phyloP scores from a whole-genome alignment of 345 rosid genomes.

The Conringia planisiliqua region DNA sequence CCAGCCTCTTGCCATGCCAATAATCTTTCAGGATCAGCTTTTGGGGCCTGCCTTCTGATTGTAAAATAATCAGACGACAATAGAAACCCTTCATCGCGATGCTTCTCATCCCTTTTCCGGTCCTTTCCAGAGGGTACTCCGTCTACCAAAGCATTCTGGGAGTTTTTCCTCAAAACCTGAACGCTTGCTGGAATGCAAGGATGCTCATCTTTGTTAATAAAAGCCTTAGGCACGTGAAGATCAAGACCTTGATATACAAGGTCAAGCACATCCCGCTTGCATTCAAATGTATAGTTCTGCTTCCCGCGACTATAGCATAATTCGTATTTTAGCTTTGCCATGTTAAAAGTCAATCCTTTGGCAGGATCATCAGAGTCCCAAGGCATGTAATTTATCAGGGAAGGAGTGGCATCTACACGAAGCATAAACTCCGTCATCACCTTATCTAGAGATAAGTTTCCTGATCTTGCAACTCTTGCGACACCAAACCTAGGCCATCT shows the following conservation, averaged over 20 bases:
- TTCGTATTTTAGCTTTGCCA: conserved; percentile 84
- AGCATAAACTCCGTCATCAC: conserved; percentile 97
- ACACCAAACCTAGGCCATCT: conserved; percentile 96
- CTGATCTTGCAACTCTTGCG: conserved; percentile 77
- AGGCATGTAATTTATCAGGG: conserved; percentile 66
- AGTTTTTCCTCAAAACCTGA: conserved; percentile 55
- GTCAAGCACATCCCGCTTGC: conserved; percentile 90
- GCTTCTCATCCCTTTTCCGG: conserved; percentile 52
- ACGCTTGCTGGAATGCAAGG: conserved; percentile 44
- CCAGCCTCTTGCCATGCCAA: conserved; percentile 99
- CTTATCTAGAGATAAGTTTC: conserved; percentile 87
- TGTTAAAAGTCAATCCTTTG: conserved; percentile 72
- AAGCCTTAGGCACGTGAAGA: conserved; percentile 80
- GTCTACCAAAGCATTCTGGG: conserved; percentile 57
- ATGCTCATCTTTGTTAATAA: conserved; percentile 57
- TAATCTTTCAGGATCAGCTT: conserved; percentile 84
- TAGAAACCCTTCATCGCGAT: conserved; percentile 85
- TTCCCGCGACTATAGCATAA: conserved; percentile 78
- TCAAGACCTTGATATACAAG: conserved; percentile 93
- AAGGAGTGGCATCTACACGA: conserved; percentile 79
- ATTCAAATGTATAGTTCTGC: conserved; percentile 85
- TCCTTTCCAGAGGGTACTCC: conserved; percentile 64
- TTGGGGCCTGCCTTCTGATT: conserved; percentile 89
- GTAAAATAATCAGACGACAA: conserved; percentile 93
- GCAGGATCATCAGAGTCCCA: conserved; percentile 94